phyloP scores from a whole-genome alignment of 805 yeast species.

The Ogataea ramenticola region DNA sequence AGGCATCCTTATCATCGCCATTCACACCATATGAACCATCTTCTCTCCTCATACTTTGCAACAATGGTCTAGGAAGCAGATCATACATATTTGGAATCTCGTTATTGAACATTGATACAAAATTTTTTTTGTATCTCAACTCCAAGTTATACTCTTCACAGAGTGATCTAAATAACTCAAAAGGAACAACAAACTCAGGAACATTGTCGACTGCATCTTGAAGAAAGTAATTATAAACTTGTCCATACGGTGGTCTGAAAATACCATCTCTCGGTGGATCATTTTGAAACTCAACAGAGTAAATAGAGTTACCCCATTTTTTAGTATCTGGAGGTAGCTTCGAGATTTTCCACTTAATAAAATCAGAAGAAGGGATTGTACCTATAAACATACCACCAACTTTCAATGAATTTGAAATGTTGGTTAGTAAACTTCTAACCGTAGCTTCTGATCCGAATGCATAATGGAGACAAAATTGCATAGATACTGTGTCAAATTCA shows the following conservation, averaged over 20 bases:
- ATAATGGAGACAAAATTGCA: conserved; percentile 92
- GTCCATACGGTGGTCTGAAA: conserved; percentile 73
- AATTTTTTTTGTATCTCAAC: conserved; percentile 65
- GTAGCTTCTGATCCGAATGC: conserved; percentile 84
- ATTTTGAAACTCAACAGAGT: conserved; percentile 73
- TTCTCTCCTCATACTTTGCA: conserved; percentile 61
- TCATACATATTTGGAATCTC: conserved; percentile 65
- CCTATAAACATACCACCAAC: conserved; percentile 89
- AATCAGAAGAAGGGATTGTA: conserved; percentile 89
- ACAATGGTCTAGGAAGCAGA: conserved; percentile 46
- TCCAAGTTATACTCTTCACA: conserved; percentile 80
- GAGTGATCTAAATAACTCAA: conserved; percentile 74
- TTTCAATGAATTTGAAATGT: conserved; percentile 67
- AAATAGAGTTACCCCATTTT: conserved; percentile 81
- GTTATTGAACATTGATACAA: conserved; percentile 73
- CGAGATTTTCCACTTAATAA: conserved; percentile 59
- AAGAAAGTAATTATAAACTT: conserved; percentile 71
- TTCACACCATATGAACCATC: conserved; percentile 84
- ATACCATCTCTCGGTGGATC: conserved; percentile 71
- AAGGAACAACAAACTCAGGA: conserved; percentile 95
- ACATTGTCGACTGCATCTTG: conserved; percentile 94
- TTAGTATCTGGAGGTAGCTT: conserved; percentile 43
- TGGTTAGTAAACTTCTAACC: conserved; percentile 63
- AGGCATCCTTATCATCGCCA: conserved; percentile 82
- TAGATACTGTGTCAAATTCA: conserved; percentile 83